phyloP scores from a whole-genome alignment of 305 asterid species.

The Andrographis paniculata region DNA sequence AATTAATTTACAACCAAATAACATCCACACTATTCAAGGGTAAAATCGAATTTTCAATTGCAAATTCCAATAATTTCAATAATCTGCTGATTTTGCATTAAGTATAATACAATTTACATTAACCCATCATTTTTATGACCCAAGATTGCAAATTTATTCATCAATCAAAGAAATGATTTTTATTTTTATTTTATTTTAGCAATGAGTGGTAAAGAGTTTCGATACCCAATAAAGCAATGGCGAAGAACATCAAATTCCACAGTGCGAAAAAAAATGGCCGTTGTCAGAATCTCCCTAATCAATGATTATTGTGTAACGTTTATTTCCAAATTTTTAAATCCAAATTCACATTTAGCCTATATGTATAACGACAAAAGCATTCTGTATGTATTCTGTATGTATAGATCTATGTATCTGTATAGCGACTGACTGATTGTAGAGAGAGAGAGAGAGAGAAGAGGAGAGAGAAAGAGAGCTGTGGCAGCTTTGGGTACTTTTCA shows the following conservation, averaged over 20 bases:
- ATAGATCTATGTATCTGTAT: too few species aligned
- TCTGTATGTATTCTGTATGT: neutral
- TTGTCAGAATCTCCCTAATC: conserved; percentile 21
- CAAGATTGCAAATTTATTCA: too few species aligned
- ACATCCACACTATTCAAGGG: too few species aligned
- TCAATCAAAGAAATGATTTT: too few species aligned
- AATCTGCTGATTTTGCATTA: too few species aligned
- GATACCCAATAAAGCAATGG: conserved; percentile 29
- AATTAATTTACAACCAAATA: too few species aligned
- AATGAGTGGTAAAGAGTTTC: conserved; percentile 22
- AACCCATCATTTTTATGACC: too few species aligned
- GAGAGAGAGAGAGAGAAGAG: neutral
- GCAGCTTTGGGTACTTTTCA: conserved; percentile 26
- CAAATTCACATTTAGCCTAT: conserved; percentile 9
- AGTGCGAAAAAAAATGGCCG: conserved; percentile 19
- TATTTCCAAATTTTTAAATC: conserved; percentile 16
- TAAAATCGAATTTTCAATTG: too few species aligned
- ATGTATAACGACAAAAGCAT: neutral
- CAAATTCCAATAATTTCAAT: too few species aligned
- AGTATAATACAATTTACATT: too few species aligned
- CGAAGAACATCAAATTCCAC: conserved; percentile 19
- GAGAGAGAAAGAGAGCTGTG: conserved; percentile 19
- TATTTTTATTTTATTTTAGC: conserved; percentile 6
- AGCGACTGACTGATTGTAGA: too few species aligned
- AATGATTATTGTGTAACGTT: conserved; percentile 13